Conservation (phyloP, 768 basidiomycete genomes). For the Tylopilus sp. region DNA sequence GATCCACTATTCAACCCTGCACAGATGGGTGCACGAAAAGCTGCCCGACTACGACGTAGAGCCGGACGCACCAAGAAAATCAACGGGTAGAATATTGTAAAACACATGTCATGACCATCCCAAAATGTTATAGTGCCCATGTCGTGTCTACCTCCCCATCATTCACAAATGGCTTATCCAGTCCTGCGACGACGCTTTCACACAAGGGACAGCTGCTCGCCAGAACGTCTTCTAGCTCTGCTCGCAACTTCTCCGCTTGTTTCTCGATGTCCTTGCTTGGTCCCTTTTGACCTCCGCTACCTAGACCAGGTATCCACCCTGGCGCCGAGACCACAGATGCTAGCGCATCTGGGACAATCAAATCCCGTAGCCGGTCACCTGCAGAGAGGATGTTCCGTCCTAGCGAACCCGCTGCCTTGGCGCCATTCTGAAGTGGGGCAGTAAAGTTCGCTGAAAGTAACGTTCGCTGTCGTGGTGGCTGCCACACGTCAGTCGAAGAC, state of each 20-base stretch:
- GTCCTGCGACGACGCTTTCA: conserved; percentile 78
- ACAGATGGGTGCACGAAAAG: conserved; percentile 79
- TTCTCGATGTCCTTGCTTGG: conserved; percentile 48
- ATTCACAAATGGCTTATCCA: conserved; percentile 85
- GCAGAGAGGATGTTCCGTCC: conserved; percentile 83
- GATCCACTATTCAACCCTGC: conserved; percentile 3
- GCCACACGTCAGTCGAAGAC: conserved; percentile 37
- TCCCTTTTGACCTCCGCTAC: conserved; percentile 44
- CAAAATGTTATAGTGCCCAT: conserved; percentile 56
- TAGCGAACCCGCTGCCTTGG: conserved; percentile 61
- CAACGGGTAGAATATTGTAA: conserved; percentile 41
- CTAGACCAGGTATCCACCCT: conserved; percentile 73
- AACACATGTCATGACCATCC: neutral
- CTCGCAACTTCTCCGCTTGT: conserved; percentile 68
- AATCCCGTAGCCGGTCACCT: conserved; percentile 83
- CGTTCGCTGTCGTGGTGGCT: conserved; percentile 54
- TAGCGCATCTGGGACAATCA: conserved; percentile 92
- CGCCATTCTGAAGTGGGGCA: conserved; percentile 57
- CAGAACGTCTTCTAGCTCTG: conserved; percentile 85
- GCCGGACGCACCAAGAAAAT: conserved; percentile 80
- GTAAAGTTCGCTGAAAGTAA: conserved; percentile 74
- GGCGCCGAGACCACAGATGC: conserved; percentile 79
- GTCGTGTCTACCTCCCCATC: conserved; percentile 75
- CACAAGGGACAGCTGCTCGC: conserved; percentile 91
- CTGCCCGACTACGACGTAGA: conserved; percentile 66